Conservation (phyloP, 306 rosid species). For the Hippophae rhamnoides region DNA sequence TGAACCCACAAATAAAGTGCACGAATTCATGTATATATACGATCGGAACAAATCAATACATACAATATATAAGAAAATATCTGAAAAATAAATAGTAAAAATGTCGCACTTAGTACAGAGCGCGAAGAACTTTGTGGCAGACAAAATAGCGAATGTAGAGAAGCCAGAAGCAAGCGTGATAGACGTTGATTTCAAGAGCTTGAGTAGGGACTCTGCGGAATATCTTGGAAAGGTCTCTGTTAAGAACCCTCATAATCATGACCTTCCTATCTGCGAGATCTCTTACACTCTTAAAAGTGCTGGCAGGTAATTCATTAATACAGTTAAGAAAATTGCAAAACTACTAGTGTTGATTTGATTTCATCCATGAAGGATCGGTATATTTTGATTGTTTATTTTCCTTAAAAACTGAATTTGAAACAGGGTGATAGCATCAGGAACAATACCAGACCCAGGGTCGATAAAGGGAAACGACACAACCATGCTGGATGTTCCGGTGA, state of each 20-base stretch:
- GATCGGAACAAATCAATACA: too few relatives aligned
- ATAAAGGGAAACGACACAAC: constrained; percentile 47
- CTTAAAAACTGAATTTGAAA: too few relatives aligned
- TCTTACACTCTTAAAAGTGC: constrained; percentile 63
- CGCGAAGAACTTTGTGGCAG: constrained; percentile 45
- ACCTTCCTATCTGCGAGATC: constrained; percentile 64
- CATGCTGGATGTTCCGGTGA: constrained; percentile 50
- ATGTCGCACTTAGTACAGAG: constrained; percentile 51
- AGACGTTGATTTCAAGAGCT: constrained; percentile 55
- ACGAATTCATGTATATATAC: too few relatives aligned
- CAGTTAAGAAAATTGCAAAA: too few relatives aligned
- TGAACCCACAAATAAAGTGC: too few relatives aligned
- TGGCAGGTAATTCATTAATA: constrained; percentile 17
- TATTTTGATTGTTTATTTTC: too few relatives aligned
- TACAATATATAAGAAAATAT: too few relatives aligned
- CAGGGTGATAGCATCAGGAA: constrained; percentile 70
- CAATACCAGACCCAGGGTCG: constrained; percentile 74
- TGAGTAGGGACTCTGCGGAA: constrained; percentile 37
- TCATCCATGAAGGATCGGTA: too few relatives aligned
- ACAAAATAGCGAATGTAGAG: constrained; percentile 32
- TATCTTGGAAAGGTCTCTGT: constrained; percentile 52
- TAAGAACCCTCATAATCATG: constrained; percentile 40
- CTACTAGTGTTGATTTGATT: too few relatives aligned
- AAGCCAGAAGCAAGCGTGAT: constrained; percentile 63
- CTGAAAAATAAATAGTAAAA: neutral